Conservation (phyloP, 768 basidiomycete genomes). For the Trichaptum fuscoviolaceum region DNA sequence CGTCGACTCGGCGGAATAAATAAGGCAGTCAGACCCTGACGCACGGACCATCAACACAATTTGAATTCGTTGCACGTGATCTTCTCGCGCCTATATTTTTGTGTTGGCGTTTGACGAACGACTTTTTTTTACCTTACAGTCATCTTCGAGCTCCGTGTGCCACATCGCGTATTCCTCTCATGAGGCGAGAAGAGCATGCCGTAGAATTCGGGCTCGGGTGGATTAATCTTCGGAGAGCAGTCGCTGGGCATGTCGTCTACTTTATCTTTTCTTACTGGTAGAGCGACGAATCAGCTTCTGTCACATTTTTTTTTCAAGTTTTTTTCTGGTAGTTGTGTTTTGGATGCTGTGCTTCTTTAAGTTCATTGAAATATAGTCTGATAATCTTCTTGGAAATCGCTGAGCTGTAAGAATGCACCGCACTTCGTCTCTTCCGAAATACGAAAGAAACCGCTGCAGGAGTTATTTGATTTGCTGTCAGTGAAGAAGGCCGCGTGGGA, state of each 20-base stretch:
- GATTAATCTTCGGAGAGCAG: not conserved
- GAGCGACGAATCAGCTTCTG: not conserved
- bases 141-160: not conserved
- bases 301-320: not conserved
- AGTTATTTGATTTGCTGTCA: too few relatives aligned
- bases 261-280: not conserved
- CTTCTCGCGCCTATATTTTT: not conserved
- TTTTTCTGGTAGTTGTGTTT: too few relatives aligned
- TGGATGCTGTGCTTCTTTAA: too few relatives aligned
- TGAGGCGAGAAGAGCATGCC: not conserved
- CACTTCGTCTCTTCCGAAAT: too few relatives aligned
- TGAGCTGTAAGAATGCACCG: too few relatives aligned
- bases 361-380: too few relatives aligned
- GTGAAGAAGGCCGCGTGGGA: too few relatives aligned
- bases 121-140: not conserved
- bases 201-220: not conserved
- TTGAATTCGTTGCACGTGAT: not conserved
- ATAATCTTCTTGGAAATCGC: too few relatives aligned
- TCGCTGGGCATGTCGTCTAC: not conserved
- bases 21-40: not conserved
- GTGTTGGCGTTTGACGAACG: not conserved
- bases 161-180: not conserved
- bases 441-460: too few relatives aligned
- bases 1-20: not conserved
- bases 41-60: not conserved